phyloP scores from a whole-genome alignment of 371 early-diverging fungal genomes.

The Saksenaea vasiformis region DNA sequence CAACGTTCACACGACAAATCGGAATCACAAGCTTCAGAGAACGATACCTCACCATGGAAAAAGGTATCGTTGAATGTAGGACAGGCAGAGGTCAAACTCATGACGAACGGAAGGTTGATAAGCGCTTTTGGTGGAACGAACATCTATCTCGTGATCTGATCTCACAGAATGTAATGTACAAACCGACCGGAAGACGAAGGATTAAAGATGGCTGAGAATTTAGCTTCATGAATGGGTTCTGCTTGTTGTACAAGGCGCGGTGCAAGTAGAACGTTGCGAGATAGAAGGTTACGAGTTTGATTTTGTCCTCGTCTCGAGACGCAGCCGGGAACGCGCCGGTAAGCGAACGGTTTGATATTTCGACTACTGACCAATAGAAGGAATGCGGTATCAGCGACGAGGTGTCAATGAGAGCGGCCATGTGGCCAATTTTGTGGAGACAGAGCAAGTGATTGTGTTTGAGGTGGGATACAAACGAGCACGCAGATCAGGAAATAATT shows the following conservation, averaged over 20 bases:
- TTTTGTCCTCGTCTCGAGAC: slow-evolving; percentile 58
- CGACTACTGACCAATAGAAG: slow-evolving; percentile 7
- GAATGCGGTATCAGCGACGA: slow-evolving; percentile 66
- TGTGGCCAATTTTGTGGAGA: slow-evolving; percentile 76
- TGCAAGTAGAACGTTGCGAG: slow-evolving; percentile 62
- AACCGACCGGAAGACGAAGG: no score
- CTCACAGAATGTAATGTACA: slow-evolving; percentile 1
- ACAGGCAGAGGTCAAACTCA: background rate
- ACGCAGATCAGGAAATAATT: background rate
- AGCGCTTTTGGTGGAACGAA: slow-evolving; percentile 73
- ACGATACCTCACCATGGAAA: slow-evolving; percentile 27
- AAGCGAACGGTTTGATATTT: background rate
- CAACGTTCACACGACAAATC: slow-evolving; percentile 31
- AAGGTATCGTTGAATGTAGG: slow-evolving; percentile 23
- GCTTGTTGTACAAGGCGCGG: slow-evolving; percentile 72
- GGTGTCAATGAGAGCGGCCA: slow-evolving; percentile 67
- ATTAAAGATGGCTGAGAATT: no score
- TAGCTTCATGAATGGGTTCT: slow-evolving; percentile 64
- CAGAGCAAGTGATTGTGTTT: slow-evolving; percentile 56
- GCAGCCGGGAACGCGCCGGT: slow-evolving; percentile 64
- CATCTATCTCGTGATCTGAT: slow-evolving; percentile 51
- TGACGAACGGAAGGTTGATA: slow-evolving; percentile 32
- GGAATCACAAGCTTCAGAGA: slow-evolving; percentile 16
- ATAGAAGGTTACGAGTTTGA: slow-evolving; percentile 63
- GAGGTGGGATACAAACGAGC: slow-evolving; percentile 20